Evolutionary conservation across 2,329 filamentous ascomycete species (phyloP).

Genomic region (Cordyceps farinosa): DNA sequence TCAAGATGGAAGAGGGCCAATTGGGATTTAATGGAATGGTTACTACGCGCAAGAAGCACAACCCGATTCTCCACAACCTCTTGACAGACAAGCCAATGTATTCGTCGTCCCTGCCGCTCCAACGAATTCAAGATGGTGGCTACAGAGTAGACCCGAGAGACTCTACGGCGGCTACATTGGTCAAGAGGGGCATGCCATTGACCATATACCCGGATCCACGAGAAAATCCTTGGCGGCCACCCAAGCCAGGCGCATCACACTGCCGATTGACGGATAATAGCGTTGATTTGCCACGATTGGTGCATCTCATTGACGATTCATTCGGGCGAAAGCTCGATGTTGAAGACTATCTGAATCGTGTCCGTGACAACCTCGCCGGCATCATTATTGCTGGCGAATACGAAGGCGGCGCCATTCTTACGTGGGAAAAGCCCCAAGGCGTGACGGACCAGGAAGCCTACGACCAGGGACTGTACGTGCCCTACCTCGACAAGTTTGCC

Average conservation of each 20-base stretch:
- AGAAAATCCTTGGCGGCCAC: slow-evolving; percentile 64
- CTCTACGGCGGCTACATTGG: slow-evolving; percentile 65
- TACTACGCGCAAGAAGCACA: slow-evolving; percentile 56
- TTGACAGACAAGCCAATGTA: slow-evolving; percentile 91
- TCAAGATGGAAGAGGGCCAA: slow-evolving; percentile 46
- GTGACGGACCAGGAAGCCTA: slow-evolving; percentile 52
- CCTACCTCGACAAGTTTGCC: slow-evolving; percentile 96
- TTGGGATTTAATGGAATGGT: slow-evolving; percentile 50
- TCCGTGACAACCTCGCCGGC: slow-evolving; percentile 77
- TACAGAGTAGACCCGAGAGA: slow-evolving; percentile 26
- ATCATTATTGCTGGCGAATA: slow-evolving; percentile 95
- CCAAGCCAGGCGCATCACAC: slow-evolving; percentile 53
- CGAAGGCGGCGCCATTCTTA: slow-evolving; percentile 90
- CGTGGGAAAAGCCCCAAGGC: slow-evolving; percentile 78
- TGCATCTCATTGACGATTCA: slow-evolving; percentile 88
- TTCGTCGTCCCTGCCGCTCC: slow-evolving; percentile 82
- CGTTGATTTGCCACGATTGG: slow-evolving; percentile 78
- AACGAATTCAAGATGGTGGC: slow-evolving; percentile 51
- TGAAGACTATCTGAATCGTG: slow-evolving; percentile 74
- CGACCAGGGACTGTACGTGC: slow-evolving; percentile 65
- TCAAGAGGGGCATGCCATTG: slow-evolving; percentile 88
- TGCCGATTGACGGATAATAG: slow-evolving; percentile 73
- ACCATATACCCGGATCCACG: slow-evolving; percentile 78
- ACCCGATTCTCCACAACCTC: slow-evolving; percentile 91
- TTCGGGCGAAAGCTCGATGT: slow-evolving; percentile 84